These are phyloP conservation scores for Tetrapisispora arboricola DNA, from an alignment of 805 yeast species.

Conservation along the genomic window DNA sequence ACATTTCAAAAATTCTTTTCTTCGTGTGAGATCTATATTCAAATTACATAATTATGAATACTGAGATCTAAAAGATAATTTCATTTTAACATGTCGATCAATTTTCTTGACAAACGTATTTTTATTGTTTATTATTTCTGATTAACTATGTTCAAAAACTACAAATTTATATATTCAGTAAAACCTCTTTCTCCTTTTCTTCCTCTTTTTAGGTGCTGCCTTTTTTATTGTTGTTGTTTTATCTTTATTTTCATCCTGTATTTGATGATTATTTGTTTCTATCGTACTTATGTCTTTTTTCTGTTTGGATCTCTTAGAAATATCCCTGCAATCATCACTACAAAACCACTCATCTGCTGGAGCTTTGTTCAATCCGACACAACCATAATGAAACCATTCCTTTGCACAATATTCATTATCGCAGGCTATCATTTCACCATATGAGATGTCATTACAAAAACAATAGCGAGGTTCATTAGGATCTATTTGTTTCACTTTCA, in stretches of 20 bases:
- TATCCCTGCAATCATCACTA: slow-evolving; percentile 33
- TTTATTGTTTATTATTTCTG: background rate
- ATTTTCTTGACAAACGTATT: background rate
- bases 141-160: background rate
- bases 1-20: background rate
- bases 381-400: slow-evolving; percentile 76
- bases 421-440: slow-evolving; percentile 86
- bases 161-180: background rate
- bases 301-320: background rate
- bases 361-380: slow-evolving; percentile 56
- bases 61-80: no score
- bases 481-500: background rate
- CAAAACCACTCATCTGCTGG: slow-evolving; percentile 68
- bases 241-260: background rate
- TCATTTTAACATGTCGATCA: no score
- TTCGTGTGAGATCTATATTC: no score
- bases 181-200: slow-evolving; percentile 2
- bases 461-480: slow-evolving; percentile 31
- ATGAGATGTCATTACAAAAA: slow-evolving; percentile 35
- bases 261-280: background rate
- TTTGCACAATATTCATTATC: slow-evolving; percentile 63
- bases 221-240: background rate
- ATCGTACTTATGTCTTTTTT: no score
- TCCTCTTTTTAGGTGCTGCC: background rate
- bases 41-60: no score